Conservation (phyloP, 2,329 filamentous ascomycete genomes). For the Nemania diffusa region DNA sequence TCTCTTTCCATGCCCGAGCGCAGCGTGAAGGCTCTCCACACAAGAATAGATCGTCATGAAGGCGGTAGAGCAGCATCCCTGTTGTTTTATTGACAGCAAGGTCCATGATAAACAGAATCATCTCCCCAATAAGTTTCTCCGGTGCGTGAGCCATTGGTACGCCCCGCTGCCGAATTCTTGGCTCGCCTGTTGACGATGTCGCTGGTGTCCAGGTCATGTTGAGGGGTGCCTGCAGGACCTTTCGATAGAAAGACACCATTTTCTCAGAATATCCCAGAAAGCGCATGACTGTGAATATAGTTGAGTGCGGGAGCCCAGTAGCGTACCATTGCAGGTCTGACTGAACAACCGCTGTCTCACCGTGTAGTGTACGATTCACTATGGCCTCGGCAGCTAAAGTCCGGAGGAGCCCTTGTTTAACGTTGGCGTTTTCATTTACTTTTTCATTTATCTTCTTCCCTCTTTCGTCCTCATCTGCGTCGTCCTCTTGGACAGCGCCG, state of each 20-base stretch:
- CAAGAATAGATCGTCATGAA: conserved; percentile 62
- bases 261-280: conserved; percentile 57
- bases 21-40: conserved; percentile 55
- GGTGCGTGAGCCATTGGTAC: conserved; percentile 58
- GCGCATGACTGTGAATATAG: conserved; percentile 54
- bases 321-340: conserved; percentile 57
- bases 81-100: conserved; percentile 57
- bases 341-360: conserved; percentile 52
- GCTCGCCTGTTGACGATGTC: conserved; percentile 43
- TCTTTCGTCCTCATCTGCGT: conserved; percentile 17
- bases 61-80: conserved; percentile 56
- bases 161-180: conserved; percentile 55
- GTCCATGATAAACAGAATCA: conserved; percentile 60
- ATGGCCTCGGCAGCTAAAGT: conserved; percentile 54
- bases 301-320: conserved; percentile 57
- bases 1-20: conserved; percentile 55
- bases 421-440: conserved; percentile 43
- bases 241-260: conserved; percentile 58
- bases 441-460: conserved; percentile 28
- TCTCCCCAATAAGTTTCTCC: conserved; percentile 59
- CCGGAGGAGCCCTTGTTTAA: conserved; percentile 54
- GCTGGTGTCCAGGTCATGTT: conserved; percentile 53
- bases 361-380: conserved; percentile 43
- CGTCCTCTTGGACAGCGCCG: conserved; percentile 42
- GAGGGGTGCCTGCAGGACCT: conserved; percentile 57